Evolutionary conservation across 1,284 basidiomycete species (phyloP).

Genomic region (Cryptococcus sp.): DNA sequence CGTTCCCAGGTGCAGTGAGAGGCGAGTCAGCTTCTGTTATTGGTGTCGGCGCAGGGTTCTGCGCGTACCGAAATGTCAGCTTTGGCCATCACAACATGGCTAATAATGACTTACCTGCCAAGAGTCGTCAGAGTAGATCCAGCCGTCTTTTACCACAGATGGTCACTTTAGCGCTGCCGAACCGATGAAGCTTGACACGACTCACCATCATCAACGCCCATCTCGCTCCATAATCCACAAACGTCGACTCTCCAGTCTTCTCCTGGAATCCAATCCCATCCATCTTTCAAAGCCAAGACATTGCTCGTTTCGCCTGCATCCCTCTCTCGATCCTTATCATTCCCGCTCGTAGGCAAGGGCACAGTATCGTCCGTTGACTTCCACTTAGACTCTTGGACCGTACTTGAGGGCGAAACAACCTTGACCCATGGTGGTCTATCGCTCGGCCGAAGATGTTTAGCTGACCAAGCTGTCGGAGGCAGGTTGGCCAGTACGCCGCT

Average conservation of each 20-base stretch:
- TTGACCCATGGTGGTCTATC: slow-evolving; percentile 50
- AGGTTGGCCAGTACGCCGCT: slow-evolving; percentile 2
- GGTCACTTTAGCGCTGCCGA: background rate
- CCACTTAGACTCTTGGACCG: slow-evolving; percentile 21
- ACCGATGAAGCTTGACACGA: background rate
- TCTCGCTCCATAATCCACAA: slow-evolving; percentile 45
- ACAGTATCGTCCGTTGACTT: slow-evolving; percentile 19
- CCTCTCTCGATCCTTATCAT: background rate
- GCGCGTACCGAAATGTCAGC: background rate
- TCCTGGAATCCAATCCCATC: slow-evolving; percentile 47
- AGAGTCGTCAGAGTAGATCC: slow-evolving; percentile 52
- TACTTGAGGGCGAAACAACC: slow-evolving; percentile 4
- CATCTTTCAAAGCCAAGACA: slow-evolving; percentile 41
- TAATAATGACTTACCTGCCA: slow-evolving; percentile 39
- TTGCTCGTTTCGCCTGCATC: slow-evolving; percentile 24
- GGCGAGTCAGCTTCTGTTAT: slow-evolving; percentile 24
- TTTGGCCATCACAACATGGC: background rate
- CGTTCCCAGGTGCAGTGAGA: background rate
- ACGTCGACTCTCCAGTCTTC: slow-evolving; percentile 53
- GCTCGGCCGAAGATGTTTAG: slow-evolving; percentile 35
- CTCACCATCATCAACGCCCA: slow-evolving; percentile 45
- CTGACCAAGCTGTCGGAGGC: slow-evolving; percentile 32
- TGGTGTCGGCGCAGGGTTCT: slow-evolving; percentile 27
- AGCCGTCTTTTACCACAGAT: slow-evolving; percentile 36
- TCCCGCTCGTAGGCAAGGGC: background rate